Evolutionary conservation across 805 yeast genomes (phyloP).

Genomic region (Maudiozyma bulderi): DNA sequence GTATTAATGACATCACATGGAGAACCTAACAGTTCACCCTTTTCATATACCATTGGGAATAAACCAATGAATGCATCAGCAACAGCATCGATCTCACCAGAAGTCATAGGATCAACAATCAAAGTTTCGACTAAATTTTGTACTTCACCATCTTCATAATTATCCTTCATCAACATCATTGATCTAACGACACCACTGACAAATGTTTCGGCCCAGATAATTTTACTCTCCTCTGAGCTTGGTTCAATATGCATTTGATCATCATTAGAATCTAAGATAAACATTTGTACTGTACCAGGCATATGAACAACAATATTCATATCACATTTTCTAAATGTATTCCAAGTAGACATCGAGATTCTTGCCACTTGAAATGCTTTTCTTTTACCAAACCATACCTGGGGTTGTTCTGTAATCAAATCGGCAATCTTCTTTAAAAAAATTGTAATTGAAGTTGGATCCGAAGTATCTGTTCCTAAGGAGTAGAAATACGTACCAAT

Average conservation of each 20-base stretch:
- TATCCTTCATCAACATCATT: slow-evolving; percentile 33
- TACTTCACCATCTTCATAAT: slow-evolving; percentile 60
- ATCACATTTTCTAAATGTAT: slow-evolving; percentile 52
- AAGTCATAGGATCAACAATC: slow-evolving; percentile 61
- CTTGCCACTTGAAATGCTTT: slow-evolving; percentile 63
- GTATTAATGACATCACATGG: slow-evolving; percentile 25
- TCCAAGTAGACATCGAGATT: slow-evolving; percentile 59
- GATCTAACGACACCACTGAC: slow-evolving; percentile 64
- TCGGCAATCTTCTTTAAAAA: slow-evolving; percentile 59
- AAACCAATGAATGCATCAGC: slow-evolving; percentile 24
- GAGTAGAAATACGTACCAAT: slow-evolving; percentile 67
- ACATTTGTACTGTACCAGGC: slow-evolving; percentile 62
- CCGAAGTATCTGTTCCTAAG: slow-evolving; percentile 68
- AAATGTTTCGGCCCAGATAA: slow-evolving; percentile 46
- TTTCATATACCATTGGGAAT: slow-evolving; percentile 26
- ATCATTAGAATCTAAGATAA: slow-evolving; percentile 25
- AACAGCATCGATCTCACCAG: slow-evolving; percentile 26
- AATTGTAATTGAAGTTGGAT: slow-evolving; percentile 70
- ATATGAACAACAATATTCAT: slow-evolving; percentile 62
- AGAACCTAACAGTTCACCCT: slow-evolving; percentile 25
- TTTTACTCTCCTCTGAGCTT: slow-evolving; percentile 41
- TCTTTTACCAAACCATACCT: slow-evolving; percentile 72
- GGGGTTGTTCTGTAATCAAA: slow-evolving; percentile 50
- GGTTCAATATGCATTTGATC: slow-evolving; percentile 19
- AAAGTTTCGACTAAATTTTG: slow-evolving; percentile 73